Conservation (phyloP, 2,329 filamentous ascomycete genomes). For the Cercospora nicotianae region DNA sequence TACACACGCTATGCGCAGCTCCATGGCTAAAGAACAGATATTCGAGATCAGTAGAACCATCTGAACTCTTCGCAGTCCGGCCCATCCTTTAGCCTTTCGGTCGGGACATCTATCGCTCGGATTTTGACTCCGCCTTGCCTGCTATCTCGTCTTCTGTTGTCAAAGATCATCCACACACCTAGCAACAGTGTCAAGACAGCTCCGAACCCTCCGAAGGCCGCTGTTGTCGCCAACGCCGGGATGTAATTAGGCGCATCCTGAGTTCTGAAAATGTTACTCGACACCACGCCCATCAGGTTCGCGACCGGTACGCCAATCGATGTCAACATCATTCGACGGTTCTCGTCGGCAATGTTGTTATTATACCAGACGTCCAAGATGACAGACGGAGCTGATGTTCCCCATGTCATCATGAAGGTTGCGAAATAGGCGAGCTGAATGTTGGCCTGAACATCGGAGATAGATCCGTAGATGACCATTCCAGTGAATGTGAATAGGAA, state of each 20-base stretch:
- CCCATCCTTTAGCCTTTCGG: constrained; percentile 48
- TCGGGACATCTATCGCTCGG: constrained; percentile 53
- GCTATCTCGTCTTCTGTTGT: constrained; percentile 62
- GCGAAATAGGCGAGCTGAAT: constrained; percentile 72
- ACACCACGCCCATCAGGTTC: constrained; percentile 73
- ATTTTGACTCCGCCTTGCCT: constrained; percentile 55
- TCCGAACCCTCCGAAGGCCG: constrained; percentile 62
- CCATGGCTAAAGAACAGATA: not conserved
- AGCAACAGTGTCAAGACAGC: constrained; percentile 56
- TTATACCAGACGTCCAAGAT: constrained; percentile 72
- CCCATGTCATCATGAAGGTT: constrained; percentile 80
- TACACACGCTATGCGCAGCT: not conserved
- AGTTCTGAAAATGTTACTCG: constrained; percentile 65
- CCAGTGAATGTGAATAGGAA: constrained; percentile 74
- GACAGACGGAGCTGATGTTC: constrained; percentile 72
- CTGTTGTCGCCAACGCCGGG: constrained; percentile 65
- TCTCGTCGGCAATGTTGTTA: constrained; percentile 79
- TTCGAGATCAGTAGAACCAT: constrained; percentile 40
- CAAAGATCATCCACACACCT: constrained; percentile 63
- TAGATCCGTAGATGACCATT: constrained; percentile 75
- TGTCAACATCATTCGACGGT: constrained; percentile 67
- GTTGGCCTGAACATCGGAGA: constrained; percentile 58
- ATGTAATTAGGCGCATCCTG: constrained; percentile 66
- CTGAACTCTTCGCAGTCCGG: constrained; percentile 47
- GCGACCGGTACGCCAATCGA: constrained; percentile 72